Evolutionary conservation across 305 asterid genomes (phyloP).

Genomic region (Salvia sclarea): DNA sequence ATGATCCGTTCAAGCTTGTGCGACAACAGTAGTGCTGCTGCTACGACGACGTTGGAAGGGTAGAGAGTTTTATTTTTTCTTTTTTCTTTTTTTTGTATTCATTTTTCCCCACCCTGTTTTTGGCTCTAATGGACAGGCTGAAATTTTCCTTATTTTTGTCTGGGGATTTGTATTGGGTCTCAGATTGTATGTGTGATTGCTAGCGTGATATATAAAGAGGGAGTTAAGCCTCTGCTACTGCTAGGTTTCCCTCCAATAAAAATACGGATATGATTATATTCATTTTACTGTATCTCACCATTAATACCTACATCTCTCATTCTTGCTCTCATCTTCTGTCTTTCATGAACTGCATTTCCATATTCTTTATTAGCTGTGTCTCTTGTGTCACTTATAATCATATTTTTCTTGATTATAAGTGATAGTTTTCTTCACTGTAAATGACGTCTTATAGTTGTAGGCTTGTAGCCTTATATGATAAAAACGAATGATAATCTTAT

Average conservation of each 20-base stretch:
- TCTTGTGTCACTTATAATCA: too few relatives aligned
- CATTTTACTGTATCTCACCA: slow-evolving; percentile 34
- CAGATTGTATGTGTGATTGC: slow-evolving; percentile 49
- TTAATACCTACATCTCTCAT: neutral
- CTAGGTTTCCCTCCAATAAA: slow-evolving; percentile 48
- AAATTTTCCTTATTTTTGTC: slow-evolving; percentile 33
- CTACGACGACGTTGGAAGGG: slow-evolving; percentile 38
- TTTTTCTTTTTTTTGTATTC: slow-evolving; percentile 29
- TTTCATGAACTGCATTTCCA: too few relatives aligned
- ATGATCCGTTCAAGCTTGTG: slow-evolving; percentile 46
- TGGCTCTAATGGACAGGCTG: slow-evolving; percentile 35
- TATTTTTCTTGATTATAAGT: too few relatives aligned
- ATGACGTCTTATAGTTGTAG: too few relatives aligned
- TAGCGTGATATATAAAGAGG: slow-evolving; percentile 57
- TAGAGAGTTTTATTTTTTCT: slow-evolving; percentile 44
- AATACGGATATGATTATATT: slow-evolving; percentile 40
- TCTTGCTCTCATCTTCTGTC: too few relatives aligned
- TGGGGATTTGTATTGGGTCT: slow-evolving; percentile 47
- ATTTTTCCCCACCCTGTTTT: slow-evolving; percentile 37
- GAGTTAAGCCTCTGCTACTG: slow-evolving; percentile 39
- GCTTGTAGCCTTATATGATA: too few relatives aligned
- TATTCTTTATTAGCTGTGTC: neutral
- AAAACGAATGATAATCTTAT: too few relatives aligned
- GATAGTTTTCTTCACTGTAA: too few relatives aligned
- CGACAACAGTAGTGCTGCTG: slow-evolving; percentile 45